Evolutionary conservation across 495 filamentous ascomycete genomes (phyloP).

Genomic region (Aspergillus ostianus): DNA sequence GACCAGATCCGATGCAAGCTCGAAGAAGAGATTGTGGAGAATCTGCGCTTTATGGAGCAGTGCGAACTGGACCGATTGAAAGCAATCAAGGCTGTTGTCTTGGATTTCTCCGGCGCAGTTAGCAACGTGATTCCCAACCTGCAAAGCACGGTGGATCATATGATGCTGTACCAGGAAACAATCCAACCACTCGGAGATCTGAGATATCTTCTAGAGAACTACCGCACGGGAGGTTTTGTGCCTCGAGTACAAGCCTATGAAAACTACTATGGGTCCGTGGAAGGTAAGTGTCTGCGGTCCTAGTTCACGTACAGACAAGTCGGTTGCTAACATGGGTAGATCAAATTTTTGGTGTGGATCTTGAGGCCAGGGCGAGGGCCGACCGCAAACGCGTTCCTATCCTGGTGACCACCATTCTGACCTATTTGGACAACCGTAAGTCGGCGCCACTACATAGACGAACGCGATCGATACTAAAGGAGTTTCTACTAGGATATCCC

Average conservation of each 20-base stretch:
- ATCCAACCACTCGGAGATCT: constrained; percentile 90
- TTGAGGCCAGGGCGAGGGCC: constrained; percentile 88
- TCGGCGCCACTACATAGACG: constrained; percentile 1
- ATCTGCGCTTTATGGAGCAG: constrained; percentile 94
- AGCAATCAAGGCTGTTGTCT: constrained; percentile 94
- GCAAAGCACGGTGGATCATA: constrained; percentile 92
- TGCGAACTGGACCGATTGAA: constrained; percentile 95
- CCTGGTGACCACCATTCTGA: constrained; percentile 88
- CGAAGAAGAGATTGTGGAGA: constrained; percentile 89
- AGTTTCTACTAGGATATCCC: constrained; percentile 65
- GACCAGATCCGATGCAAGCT: constrained; percentile 89
- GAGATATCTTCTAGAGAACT: constrained; percentile 95
- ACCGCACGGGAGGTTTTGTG: constrained; percentile 88
- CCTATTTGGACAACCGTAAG: constrained; percentile 85
- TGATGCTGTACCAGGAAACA: constrained; percentile 99
- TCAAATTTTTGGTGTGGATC: constrained; percentile 95
- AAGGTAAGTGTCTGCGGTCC: constrained; percentile 47
- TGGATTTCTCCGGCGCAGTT: constrained; percentile 96
- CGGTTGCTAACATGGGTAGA: constrained; percentile 50
- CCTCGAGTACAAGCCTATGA: constrained; percentile 94
- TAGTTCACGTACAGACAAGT: neutral
- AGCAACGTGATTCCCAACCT: constrained; percentile 97
- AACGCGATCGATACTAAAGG: constrained; percentile 18
- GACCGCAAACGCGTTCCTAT: constrained; percentile 94
- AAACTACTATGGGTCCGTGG: constrained; percentile 98